Evolutionary conservation across 768 basidiomycete genomes (phyloP), one percentile per base, ranked within the genome.

Genomic region (Podaxis sp.): DNA sequence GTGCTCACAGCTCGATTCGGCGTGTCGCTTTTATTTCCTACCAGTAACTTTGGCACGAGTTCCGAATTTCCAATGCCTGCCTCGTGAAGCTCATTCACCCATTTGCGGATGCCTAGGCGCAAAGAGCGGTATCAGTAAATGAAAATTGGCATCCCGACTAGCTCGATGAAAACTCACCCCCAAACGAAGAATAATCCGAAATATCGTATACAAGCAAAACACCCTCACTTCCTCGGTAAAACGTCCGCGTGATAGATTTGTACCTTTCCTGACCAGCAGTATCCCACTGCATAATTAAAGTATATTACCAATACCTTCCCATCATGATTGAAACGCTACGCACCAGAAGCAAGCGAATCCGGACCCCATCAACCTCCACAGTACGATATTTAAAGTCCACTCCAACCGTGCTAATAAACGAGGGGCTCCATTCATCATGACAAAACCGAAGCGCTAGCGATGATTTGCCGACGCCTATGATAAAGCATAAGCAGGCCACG

Each of bases 231-330:
- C 60, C 60, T 47, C 60, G 51, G 19, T 55, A 61, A 46, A 55
- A 61, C 9, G 27, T 53, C 40, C 41, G 27, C 11, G 52, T 55
- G 12, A 61, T 61, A 17, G 60, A 27, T 13, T 51, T 41, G 27
- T 29, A 61, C 22, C 60, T 46, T 17, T 55, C 60, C 52, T 55
- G 60, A 38, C 60, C 60, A 61, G 60, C 60, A 46, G 52, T 61
- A 47, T 55, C 53, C 59, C 59, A 61, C 59, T 53, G 29, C 33
- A 6, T 50, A 15, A 57, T 46, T 27, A 33, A 2, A 11, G 24
- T 27, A 15, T 15, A 50, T 29, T 8, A 47, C 17, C 22, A 17
- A 29, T 29, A 12, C 15, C 33, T 27, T 25, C 5, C 37, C n/a
- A 17, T 15, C 19, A 29, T 15, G 33, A 49, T 2, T 33, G 33